These are phyloP conservation scores for Oenanthe sinensis DNA, from an alignment of 129 eudicot species.

Conservation along the genomic window DNA sequence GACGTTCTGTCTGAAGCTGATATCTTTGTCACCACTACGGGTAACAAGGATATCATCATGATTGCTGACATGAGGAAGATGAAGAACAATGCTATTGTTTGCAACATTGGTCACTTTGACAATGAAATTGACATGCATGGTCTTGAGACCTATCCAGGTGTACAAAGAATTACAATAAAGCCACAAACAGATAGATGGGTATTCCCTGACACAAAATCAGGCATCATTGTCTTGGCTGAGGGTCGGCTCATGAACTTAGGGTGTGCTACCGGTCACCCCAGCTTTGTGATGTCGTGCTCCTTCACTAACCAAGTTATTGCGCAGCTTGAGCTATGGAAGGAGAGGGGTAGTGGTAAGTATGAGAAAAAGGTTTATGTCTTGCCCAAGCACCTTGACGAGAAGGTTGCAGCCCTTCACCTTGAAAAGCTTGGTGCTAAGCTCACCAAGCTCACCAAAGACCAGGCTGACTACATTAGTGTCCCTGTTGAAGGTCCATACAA, in stretches of 20 bases:
- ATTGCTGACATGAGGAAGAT: slow-evolving; percentile 79
- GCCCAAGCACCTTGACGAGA: slow-evolving; percentile 88
- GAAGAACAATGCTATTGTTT: slow-evolving; percentile 97
- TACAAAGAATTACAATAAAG: slow-evolving; percentile 81
- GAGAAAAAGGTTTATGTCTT: slow-evolving; percentile 84
- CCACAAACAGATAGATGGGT: slow-evolving; percentile 94
- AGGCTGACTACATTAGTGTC: slow-evolving; percentile 75
- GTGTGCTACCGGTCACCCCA: slow-evolving; percentile 94
- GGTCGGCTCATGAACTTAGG: slow-evolving; percentile 97
- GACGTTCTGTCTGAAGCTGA: slow-evolving; percentile 69
- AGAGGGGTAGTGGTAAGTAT: slow-evolving; percentile 50
- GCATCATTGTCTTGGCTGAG: slow-evolving; percentile 75
- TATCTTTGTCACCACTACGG: slow-evolving; percentile 94
- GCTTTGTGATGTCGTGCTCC: slow-evolving; percentile 93
- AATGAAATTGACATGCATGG: slow-evolving; percentile 95
- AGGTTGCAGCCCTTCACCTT: slow-evolving; percentile 91
- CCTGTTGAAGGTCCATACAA: slow-evolving; percentile 94
- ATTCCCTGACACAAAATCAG: slow-evolving; percentile 78
- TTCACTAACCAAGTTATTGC: slow-evolving; percentile 92
- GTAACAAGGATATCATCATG: slow-evolving; percentile 98
- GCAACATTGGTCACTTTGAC: slow-evolving; percentile 97
- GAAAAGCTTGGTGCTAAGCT: slow-evolving; percentile 82
- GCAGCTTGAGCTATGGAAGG: slow-evolving; percentile 77
- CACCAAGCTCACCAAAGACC: slow-evolving; percentile 79
- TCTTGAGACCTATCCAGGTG: slow-evolving; percentile 88